Evolutionary conservation across 1,139 yeast genomes (phyloP).

Genomic region (Lodderomyces margitis): DNA sequence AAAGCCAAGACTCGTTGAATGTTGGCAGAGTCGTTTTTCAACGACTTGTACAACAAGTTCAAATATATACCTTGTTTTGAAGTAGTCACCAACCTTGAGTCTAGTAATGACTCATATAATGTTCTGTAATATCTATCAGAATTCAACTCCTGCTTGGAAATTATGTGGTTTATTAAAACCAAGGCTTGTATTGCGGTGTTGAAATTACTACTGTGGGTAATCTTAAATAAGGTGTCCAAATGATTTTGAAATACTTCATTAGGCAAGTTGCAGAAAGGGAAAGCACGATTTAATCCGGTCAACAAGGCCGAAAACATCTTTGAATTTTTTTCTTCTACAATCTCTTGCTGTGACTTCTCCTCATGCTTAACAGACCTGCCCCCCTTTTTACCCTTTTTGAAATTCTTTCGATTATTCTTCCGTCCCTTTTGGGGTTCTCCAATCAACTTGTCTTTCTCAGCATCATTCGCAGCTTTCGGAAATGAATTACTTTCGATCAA

Average conservation of each 20-base stretch:
- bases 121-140: slow-evolving; percentile 84
- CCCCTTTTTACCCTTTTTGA: slow-evolving; percentile 65
- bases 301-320: slow-evolving; percentile 86
- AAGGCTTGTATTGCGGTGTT: slow-evolving; percentile 94
- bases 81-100: slow-evolving; percentile 75
- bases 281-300: slow-evolving; percentile 95
- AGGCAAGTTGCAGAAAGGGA: slow-evolving; percentile 84
- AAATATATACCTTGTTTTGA: slow-evolving; percentile 89
- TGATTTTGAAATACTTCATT: slow-evolving; percentile 72
- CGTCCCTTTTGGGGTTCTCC: slow-evolving; percentile 49
- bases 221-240: slow-evolving; percentile 78
- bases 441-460: slow-evolving; percentile 34
- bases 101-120: slow-evolving; percentile 84
- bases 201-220: slow-evolving; percentile 92
- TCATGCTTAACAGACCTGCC: slow-evolving; percentile 71
- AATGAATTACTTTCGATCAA: slow-evolving; percentile 62
- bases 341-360: slow-evolving; percentile 66
- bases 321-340: slow-evolving; percentile 79
- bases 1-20: slow-evolving; percentile 77
- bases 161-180: slow-evolving; percentile 77
- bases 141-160: slow-evolving; percentile 52
- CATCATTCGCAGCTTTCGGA: slow-evolving; percentile 18
- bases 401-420: slow-evolving; percentile 51
- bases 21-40: slow-evolving; percentile 65
- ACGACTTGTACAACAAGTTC: slow-evolving; percentile 79